phyloP scores from a whole-genome alignment of 2,329 filamentous ascomycete genomes.

The Cladosporium velox region DNA sequence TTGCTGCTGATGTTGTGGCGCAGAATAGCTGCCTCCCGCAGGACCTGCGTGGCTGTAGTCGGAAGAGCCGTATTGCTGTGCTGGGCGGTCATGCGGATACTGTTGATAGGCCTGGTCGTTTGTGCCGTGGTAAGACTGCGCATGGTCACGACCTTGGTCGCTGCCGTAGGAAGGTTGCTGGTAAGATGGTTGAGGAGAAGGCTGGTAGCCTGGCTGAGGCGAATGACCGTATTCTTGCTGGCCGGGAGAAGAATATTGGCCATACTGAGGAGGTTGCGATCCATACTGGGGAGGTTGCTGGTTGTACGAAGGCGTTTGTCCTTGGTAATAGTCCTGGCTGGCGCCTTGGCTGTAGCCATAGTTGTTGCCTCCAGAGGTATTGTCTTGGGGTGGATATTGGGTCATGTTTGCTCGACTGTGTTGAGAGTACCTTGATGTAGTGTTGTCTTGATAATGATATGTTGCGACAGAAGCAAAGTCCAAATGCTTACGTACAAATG shows the following conservation, averaged over 20 bases:
- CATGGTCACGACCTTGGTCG: constrained; percentile 23
- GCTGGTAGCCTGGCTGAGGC: constrained; percentile 17
- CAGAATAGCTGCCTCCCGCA: constrained; percentile 4
- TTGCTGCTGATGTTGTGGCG: constrained; percentile 20
- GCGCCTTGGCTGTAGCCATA: constrained; percentile 20
- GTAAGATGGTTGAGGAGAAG: constrained; percentile 23
- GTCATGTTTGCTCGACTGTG: constrained; percentile 22
- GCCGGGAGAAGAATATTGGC: constrained; percentile 21
- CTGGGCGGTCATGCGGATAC: constrained; percentile 26
- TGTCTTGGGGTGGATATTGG: constrained; percentile 23
- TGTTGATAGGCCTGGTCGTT: constrained; percentile 35
- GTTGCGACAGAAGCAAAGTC: background rate
- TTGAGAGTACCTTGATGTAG: background rate
- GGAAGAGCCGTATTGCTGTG: constrained; percentile 22
- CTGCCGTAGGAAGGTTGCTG: constrained; percentile 25
- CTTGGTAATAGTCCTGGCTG: constrained; percentile 20
- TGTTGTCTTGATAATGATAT: background rate
- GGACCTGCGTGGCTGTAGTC: constrained; percentile 14
- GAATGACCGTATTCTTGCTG: constrained; percentile 22
- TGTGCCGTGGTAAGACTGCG: constrained; percentile 33
- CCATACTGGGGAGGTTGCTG: constrained; percentile 14
- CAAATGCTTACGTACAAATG: too few species aligned
- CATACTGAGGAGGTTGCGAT: constrained; percentile 21
- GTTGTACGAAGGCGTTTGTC: background rate
- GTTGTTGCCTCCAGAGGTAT: constrained; percentile 17